Evolutionary conservation across 306 rosid species (phyloP).

Genomic region (Delonix regia): DNA sequence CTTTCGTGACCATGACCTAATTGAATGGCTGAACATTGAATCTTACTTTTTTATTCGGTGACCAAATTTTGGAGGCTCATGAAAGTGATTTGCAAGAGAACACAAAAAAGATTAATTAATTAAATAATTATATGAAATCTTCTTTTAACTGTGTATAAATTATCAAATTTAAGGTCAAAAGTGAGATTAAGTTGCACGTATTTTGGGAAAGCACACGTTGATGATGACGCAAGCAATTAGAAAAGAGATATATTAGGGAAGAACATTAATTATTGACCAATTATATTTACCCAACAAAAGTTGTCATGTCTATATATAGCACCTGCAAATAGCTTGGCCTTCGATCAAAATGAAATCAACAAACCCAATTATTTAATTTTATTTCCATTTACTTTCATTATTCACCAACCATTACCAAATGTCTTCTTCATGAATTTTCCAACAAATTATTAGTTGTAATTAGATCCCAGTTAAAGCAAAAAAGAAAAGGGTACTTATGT

Average conservation of each 20-base stretch:
- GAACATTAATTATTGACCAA: slow-evolving; percentile 49
- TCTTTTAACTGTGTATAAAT: slow-evolving; percentile 32
- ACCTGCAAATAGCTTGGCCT: slow-evolving; percentile 34
- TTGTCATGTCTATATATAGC: slow-evolving; percentile 50
- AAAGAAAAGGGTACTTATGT: neutral
- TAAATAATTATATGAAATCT: slow-evolving; percentile 10
- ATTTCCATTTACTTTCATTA: neutral
- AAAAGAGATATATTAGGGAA: neutral
- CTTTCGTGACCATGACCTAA: slow-evolving; percentile 42
- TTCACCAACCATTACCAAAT: neutral
- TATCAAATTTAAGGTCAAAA: slow-evolving; percentile 43
- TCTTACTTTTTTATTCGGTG: slow-evolving; percentile 26
- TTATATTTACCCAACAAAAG: slow-evolving; percentile 54
- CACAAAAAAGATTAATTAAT: slow-evolving; percentile 5
- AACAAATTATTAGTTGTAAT: slow-evolving; percentile 11
- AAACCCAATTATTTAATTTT: neutral
- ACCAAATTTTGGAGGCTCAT: slow-evolving; percentile 37
- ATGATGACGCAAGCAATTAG: slow-evolving; percentile 38
- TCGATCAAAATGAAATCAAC: slow-evolving; percentile 43
- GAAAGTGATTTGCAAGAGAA: slow-evolving; percentile 41
- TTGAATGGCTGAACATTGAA: slow-evolving; percentile 20
- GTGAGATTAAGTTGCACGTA: slow-evolving; percentile 47
- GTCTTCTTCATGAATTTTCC: neutral
- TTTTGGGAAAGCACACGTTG: slow-evolving; percentile 40
- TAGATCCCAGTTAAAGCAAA: slow-evolving; percentile 23